These are phyloP conservation scores for Penicillium ochrochloron DNA, from an alignment of 495 filamentous ascomycete species.

Conservation along the genomic window DNA sequence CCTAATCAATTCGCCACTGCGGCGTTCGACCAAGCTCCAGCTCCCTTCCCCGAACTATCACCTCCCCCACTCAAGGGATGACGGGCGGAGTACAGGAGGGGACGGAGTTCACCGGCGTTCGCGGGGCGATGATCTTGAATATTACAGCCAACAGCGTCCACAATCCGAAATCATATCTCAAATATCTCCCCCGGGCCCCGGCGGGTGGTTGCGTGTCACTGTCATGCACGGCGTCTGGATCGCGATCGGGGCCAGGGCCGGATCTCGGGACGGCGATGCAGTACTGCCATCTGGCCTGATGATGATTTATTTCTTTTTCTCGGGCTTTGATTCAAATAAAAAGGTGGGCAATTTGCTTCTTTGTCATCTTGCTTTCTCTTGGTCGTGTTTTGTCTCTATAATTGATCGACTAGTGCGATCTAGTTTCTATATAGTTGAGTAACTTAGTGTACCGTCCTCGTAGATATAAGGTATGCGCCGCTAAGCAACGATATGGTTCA, in stretches of 20 bases:
- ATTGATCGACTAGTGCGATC: neutral
- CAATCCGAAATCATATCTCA: neutral
- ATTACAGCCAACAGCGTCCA: neutral
- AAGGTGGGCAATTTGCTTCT: neutral
- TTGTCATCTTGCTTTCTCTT: neutral
- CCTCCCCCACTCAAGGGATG: neutral
- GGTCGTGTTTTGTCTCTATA: neutral
- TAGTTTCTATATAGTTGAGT: neutral
- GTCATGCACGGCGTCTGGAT: constrained; percentile 7
- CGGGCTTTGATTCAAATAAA: neutral
- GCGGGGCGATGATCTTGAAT: neutral
- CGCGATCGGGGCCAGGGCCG: constrained; percentile 13
- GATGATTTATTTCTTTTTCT: neutral
- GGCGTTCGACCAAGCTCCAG: neutral
- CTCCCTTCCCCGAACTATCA: neutral
- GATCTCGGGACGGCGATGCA: constrained; percentile 16
- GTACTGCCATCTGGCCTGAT: neutral
- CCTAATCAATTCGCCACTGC: neutral
- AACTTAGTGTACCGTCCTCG: neutral
- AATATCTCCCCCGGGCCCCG: neutral
- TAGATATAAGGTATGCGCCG: neutral
- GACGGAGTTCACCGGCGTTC: neutral
- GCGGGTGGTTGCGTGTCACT: constrained; percentile 5
- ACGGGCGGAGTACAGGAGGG: neutral
- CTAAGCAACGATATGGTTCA: neutral